Conservation (phyloP, 2,329 filamentous ascomycete genomes). For the Xylariaceae sp. region DNA sequence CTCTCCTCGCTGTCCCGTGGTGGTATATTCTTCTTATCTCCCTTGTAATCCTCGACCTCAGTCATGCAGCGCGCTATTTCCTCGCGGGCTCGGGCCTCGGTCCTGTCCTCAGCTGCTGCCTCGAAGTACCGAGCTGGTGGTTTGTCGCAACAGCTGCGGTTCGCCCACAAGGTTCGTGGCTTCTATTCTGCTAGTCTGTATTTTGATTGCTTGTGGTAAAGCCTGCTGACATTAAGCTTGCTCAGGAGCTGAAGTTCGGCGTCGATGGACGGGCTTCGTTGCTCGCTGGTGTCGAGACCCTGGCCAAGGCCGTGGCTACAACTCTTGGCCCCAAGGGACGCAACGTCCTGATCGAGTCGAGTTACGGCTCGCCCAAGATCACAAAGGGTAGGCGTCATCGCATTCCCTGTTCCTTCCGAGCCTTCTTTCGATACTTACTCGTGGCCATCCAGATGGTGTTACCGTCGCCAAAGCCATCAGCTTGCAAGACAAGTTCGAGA, state of each 20-base stretch:
- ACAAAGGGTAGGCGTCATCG: constrained; percentile 94
- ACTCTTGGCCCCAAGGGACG: constrained; percentile 96
- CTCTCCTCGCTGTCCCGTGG: constrained; percentile 14
- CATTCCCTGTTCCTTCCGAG: too few relatives aligned
- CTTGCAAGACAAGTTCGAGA: constrained; percentile 99
- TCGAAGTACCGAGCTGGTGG: constrained; percentile 56
- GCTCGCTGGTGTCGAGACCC: constrained; percentile 89
- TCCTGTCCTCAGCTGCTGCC: constrained; percentile 62
- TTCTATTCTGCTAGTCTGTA: too few relatives aligned
- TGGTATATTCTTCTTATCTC: constrained; percentile 18
- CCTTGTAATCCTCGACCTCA: constrained; percentile 22
- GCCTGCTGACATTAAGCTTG: too few relatives aligned
- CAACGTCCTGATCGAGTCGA: constrained; percentile 97
- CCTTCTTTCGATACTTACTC: too few relatives aligned
- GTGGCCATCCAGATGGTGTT: constrained; percentile 67
- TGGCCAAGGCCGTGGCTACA: constrained; percentile 91
- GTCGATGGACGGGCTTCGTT: constrained; percentile 87
- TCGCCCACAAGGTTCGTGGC: constrained; percentile 81
- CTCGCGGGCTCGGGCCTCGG: constrained; percentile 70
- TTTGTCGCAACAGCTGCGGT: constrained; percentile 82
- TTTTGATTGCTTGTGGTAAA: too few relatives aligned
- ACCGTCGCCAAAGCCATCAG: constrained; percentile 83
- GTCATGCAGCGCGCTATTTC: constrained; percentile 95
- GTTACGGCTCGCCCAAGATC: constrained; percentile 98
- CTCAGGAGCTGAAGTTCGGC: constrained; percentile 95